Evolutionary conservation across 2,329 filamentous ascomycete species (phyloP).

Genomic region (Ascochyta pisi): DNA sequence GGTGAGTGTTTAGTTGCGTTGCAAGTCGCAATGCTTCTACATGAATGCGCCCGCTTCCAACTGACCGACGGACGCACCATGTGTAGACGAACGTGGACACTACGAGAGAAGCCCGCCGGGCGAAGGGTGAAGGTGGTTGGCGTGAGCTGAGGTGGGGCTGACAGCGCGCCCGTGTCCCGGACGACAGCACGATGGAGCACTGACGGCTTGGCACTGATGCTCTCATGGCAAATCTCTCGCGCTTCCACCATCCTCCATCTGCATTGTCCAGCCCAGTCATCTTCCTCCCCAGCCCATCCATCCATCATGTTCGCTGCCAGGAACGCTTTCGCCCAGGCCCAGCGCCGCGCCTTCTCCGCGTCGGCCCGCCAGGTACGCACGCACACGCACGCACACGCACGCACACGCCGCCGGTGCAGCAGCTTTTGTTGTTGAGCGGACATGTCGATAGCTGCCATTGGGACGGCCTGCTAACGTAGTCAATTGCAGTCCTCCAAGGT

Average conservation of each 20-base stretch:
- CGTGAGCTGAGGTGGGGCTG: neutral
- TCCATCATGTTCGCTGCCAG: slow-evolving; percentile 72
- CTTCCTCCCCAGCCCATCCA: slow-evolving; percentile 29
- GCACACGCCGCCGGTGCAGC: slow-evolving; percentile 10
- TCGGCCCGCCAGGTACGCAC: slow-evolving; percentile 58
- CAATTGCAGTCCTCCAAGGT: slow-evolving; percentile 86
- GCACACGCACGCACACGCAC: slow-evolving; percentile 29
- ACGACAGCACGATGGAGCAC: slow-evolving; percentile 9
- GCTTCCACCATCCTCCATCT: slow-evolving; percentile 23
- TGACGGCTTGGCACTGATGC: slow-evolving; percentile 15
- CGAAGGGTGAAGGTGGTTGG: neutral
- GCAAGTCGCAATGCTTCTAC: too few relatives aligned
- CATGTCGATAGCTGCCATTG: slow-evolving; percentile 21
- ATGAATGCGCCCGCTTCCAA: too few relatives aligned
- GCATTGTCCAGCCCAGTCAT: slow-evolving; percentile 33
- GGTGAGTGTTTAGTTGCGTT: too few relatives aligned
- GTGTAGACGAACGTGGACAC: too few relatives aligned
- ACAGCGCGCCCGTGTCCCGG: slow-evolving; percentile 4
- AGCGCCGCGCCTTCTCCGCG: slow-evolving; percentile 61
- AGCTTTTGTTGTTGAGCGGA: slow-evolving; percentile 28
- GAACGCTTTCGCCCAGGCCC: slow-evolving; percentile 58
- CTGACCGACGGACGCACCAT: too few relatives aligned
- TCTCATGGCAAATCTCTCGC: slow-evolving; percentile 33
- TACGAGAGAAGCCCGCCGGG: too few relatives aligned
- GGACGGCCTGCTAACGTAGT: slow-evolving; percentile 29